Percentiles rank a stretch among this genome's conserved stretches.
phyloP scores from a whole-genome alignment of 495 filamentous ascomycete species.

The Mycothermus thermophilus region DNA sequence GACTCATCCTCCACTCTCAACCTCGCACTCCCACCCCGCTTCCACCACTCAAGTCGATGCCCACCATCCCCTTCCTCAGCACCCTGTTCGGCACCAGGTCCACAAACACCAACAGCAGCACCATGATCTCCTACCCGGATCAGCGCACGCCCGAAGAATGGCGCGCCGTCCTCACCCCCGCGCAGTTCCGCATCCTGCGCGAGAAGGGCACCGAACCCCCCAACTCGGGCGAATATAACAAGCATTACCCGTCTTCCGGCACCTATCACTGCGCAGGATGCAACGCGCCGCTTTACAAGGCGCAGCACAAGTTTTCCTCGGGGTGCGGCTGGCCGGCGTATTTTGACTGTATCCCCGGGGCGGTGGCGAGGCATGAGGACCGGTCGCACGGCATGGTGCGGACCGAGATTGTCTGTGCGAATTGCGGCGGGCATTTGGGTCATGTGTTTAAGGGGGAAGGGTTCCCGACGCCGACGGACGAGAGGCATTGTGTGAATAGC shows the following conservation, averaged over 20 bases:
- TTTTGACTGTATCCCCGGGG: conserved; percentile 83
- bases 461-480: conserved; percentile 78
- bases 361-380: conserved; percentile 70
- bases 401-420: conserved; percentile 84
- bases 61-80: conserved; percentile 61
- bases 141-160: conserved; percentile 73
- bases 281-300: conserved; percentile 74
- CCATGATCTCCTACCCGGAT: conserved; percentile 48
- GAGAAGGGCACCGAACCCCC: conserved; percentile 80
- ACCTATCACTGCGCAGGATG: conserved; percentile 81
- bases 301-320: conserved; percentile 84
- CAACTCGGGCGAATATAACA: conserved; percentile 69
- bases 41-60: conserved; percentile 39
- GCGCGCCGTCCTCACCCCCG: conserved; percentile 67
- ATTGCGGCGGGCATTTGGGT: conserved; percentile 89
- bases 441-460: conserved; percentile 98
- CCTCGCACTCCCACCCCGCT: conserved; percentile 1
- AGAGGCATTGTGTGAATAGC: conserved; percentile 95
- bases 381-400: conserved; percentile 64
- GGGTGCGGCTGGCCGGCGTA: conserved; percentile 98
- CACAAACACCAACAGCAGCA: conserved; percentile 35
- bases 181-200: conserved; percentile 87
- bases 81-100: conserved; percentile 60
- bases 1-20: conserved; percentile 4
- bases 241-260: conserved; percentile 60